Evolutionary conservation across 805 yeast species (phyloP).

Genomic region (Kodamaea lidongshanica): DNA sequence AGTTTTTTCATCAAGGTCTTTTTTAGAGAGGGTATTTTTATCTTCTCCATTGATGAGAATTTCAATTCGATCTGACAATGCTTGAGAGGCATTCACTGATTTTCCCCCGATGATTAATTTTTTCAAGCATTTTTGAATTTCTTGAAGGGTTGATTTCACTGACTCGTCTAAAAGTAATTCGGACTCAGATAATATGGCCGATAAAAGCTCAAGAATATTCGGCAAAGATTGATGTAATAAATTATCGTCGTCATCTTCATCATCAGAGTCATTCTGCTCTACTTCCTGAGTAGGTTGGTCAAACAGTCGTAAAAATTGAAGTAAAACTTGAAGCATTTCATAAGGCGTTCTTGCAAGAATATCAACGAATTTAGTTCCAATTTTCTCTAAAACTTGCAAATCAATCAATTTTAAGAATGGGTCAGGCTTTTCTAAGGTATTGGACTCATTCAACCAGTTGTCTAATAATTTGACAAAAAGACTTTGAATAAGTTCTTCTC

Average conservation of each 20-base stretch:
- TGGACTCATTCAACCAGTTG: constrained; percentile 47
- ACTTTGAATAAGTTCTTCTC: constrained; percentile 39
- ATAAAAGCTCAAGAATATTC: constrained; percentile 28
- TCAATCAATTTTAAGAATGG: constrained; percentile 55
- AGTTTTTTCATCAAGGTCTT: constrained; percentile 31
- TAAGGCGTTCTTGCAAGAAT: constrained; percentile 49
- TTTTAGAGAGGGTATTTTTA: constrained; percentile 12
- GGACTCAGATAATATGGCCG: constrained; percentile 32
- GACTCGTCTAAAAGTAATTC: constrained; percentile 21
- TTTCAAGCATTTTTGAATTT: constrained; percentile 21
- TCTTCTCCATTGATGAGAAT: constrained; percentile 22
- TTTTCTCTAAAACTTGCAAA: constrained; percentile 56
- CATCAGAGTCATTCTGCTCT: constrained; percentile 24
- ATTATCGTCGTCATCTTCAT: constrained; percentile 14
- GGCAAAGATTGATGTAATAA: constrained; percentile 18
- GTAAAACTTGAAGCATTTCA: constrained; percentile 45
- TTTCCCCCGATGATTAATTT: constrained; percentile 2
- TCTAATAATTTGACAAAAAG: constrained; percentile 48
- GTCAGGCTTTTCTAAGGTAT: constrained; percentile 24
- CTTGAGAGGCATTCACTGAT: constrained; percentile 13
- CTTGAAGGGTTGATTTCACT: constrained; percentile 21
- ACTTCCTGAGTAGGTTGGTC: constrained; percentile 15
- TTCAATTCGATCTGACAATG: constrained; percentile 28
- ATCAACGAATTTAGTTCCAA: constrained; percentile 54
- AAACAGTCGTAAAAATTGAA: constrained; percentile 22